Percentiles rank a stretch among this genome's conserved stretches.
Conservation (phyloP, 2,329 filamentous ascomycete species). For the Aspergillus sp. region DNA sequence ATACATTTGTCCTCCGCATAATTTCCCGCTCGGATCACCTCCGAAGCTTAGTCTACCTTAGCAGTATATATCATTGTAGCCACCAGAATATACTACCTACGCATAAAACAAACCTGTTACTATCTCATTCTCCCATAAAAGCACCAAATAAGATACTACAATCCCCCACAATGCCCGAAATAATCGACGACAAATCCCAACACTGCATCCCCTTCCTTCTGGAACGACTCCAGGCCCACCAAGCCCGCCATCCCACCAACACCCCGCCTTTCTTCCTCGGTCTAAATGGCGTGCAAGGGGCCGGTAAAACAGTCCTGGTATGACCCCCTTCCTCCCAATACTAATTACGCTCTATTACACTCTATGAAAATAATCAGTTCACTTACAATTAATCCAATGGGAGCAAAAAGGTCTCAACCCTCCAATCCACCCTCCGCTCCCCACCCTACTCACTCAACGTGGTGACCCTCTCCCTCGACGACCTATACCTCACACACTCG, state of each 20-base stretch:
- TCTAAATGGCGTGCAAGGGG: slow-evolving; percentile 87
- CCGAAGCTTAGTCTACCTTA: not conserved
- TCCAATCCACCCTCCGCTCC: slow-evolving; percentile 63
- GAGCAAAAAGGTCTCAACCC: slow-evolving; percentile 55
- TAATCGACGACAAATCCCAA: slow-evolving; percentile 75
- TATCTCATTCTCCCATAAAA: not conserved
- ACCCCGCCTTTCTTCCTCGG: slow-evolving; percentile 77
- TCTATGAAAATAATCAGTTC: too few relatives aligned
- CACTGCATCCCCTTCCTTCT: slow-evolving; percentile 78
- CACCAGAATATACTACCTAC: not conserved
- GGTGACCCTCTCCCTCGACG: slow-evolving; percentile 79
- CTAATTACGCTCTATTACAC: slow-evolving; percentile 4
- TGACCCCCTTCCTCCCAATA: slow-evolving; percentile 20
- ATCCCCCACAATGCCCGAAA: slow-evolving; percentile 48
- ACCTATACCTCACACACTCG: slow-evolving; percentile 78
- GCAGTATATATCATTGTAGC: not conserved
- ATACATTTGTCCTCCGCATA: slow-evolving; percentile 9
- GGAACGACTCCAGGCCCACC: slow-evolving; percentile 58
- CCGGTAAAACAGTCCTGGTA: slow-evolving; percentile 87
- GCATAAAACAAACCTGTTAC: not conserved
- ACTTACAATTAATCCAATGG: not conserved
- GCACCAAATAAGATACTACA: not conserved
- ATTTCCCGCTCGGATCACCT: not conserved
- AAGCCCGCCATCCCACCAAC: slow-evolving; percentile 38
- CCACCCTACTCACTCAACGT: slow-evolving; percentile 63